Evolutionary conservation across 345 rosid genomes (phyloP).

Genomic region (Eucalyptus shirleyi): DNA sequence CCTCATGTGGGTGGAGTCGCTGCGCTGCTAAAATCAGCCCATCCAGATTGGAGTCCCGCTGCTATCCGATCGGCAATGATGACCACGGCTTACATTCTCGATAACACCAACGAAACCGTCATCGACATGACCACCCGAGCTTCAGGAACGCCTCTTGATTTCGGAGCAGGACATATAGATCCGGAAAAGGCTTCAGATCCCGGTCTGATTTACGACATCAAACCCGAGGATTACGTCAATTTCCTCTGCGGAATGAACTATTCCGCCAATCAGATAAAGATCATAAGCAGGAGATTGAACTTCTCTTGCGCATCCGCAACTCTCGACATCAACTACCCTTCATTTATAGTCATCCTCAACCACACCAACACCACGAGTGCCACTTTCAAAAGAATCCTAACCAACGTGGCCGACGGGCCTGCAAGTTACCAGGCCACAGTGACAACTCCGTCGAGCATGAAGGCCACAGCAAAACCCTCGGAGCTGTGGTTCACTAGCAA

Average conservation of each 20-base stretch:
- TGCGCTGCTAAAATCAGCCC: slow-evolving; percentile 21
- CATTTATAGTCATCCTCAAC: slow-evolving; percentile 33
- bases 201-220: slow-evolving; percentile 28
- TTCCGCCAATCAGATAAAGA: slow-evolving; percentile 9
- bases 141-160: slow-evolving; percentile 32
- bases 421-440: background rate
- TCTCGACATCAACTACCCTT: slow-evolving; percentile 44
- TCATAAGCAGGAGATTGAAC: slow-evolving; percentile 9
- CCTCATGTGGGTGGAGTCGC: slow-evolving; percentile 35
- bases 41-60: slow-evolving; percentile 26
- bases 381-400: slow-evolving; percentile 26
- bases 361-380: slow-evolving; percentile 19
- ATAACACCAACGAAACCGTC: slow-evolving; percentile 9
- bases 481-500: slow-evolving; percentile 11
- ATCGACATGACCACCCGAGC: slow-evolving; percentile 10
- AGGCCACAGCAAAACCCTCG: slow-evolving; percentile 15
- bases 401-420: slow-evolving; percentile 10
- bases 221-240: slow-evolving; percentile 8
- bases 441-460: background rate
- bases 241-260: slow-evolving; percentile 30
- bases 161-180: slow-evolving; percentile 34
- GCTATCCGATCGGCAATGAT: slow-evolving; percentile 49
- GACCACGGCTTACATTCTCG: slow-evolving; percentile 20
- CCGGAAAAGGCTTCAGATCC: slow-evolving; percentile 35
- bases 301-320: slow-evolving; percentile 6